Base-by-base conservation (phyloP, 2,329 filamentous ascomycete genomes). In the Balansia obtecta region DNA sequence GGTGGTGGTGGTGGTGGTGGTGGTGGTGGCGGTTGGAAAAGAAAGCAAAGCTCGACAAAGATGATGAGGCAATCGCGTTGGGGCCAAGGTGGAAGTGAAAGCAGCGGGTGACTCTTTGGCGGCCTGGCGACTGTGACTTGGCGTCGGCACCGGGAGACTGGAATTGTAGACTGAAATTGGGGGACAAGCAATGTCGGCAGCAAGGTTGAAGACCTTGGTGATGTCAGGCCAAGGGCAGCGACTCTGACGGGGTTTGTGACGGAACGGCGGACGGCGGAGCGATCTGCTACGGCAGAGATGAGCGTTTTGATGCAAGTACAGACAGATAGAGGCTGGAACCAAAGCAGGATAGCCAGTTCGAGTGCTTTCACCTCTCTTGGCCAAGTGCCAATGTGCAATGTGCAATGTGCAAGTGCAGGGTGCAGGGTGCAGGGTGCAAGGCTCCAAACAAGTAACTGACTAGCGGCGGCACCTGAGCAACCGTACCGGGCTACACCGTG, bases 401-500 rank as follows among this genome's bases (percentile, higher is more conserved):
- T 39, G 38, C 38, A 16, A 16, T 7, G 34, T 30, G 42, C 30
- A 8, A 12, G 34, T 30, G 42, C 30, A 3, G 20, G 2, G 33
- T n/a, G 16, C 32, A 15, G 32, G 27, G 46, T 44, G 39, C 46
- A 27, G 42, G 46, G 47, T 45, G 47, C 46, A 39, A 30, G 22
- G 34, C 32, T 18, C 42, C 40, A 40, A 46, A 49, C 45, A 50
- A 45, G 52, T 46, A 49, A 49, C 46, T 51, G 38, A 42, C 46
- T 46, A 48, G 53, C 43, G 48, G 50, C 53, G 48, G 50, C 53
- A 46, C 46, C 48, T 50, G 45, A 50, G 45, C 44, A 50, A 43
- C 43, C 52, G 52, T 51, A 44, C 46, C 47, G 40, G 22, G 51
- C 50, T 46, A 45, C 53, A 56, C 53, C 38, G 54, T 55, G 54